Conservation (phyloP, 2,329 filamentous ascomycete genomes). For the Aspergillus terreus region DNA sequence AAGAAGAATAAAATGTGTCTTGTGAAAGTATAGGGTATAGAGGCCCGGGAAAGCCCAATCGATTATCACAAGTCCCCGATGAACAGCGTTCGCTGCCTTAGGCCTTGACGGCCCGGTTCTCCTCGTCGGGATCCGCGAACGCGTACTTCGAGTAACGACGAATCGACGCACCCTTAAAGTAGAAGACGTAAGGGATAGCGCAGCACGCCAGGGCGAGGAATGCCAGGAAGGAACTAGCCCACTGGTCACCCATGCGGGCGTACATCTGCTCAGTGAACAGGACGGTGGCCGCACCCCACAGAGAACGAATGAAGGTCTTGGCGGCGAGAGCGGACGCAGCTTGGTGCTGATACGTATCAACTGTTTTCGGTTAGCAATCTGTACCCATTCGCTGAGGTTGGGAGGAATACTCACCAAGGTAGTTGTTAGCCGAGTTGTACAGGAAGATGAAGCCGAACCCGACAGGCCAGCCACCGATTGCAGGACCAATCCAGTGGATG, state of each 20-base stretch:
- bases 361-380: slow-evolving; percentile 25
- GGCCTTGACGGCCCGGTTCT: slow-evolving; percentile 5
- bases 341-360: slow-evolving; percentile 67
- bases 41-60: neutral
- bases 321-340: slow-evolving; percentile 77
- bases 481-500: slow-evolving; percentile 68
- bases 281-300: slow-evolving; percentile 75
- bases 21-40: neutral
- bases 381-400: neutral
- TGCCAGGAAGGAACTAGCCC: slow-evolving; percentile 69
- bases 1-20: neutral
- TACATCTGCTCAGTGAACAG: slow-evolving; percentile 85
- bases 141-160: slow-evolving; percentile 68
- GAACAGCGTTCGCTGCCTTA: neutral
- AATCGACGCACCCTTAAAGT: slow-evolving; percentile 69
- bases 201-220: slow-evolving; percentile 76
- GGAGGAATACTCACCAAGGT: slow-evolving; percentile 46
- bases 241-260: slow-evolving; percentile 65
- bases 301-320: slow-evolving; percentile 73
- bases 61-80: neutral
- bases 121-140: slow-evolving; percentile 57
- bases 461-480: slow-evolving; percentile 66
- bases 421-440: slow-evolving; percentile 76
- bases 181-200: slow-evolving; percentile 79
- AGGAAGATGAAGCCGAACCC: slow-evolving; percentile 82